Evolutionary conservation across 345 rosid species (phyloP).

Genomic region (Eucalyptus caleyi): DNA sequence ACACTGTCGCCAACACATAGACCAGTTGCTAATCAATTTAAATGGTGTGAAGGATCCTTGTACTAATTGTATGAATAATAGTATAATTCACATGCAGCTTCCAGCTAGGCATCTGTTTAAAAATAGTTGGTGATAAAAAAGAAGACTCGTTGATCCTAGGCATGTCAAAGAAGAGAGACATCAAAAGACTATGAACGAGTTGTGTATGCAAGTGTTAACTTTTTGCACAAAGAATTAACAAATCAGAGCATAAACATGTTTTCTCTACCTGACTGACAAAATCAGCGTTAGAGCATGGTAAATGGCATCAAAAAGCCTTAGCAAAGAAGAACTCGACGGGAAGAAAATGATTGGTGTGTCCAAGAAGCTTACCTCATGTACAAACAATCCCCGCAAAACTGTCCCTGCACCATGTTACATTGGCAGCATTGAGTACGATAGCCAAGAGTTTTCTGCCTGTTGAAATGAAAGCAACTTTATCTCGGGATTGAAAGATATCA

Average conservation of each 20-base stretch:
- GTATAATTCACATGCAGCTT: neutral
- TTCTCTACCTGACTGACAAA: neutral
- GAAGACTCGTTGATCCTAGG: neutral
- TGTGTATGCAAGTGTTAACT: neutral
- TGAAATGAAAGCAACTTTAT: neutral
- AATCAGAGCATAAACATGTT: neutral
- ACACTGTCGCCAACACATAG: neutral
- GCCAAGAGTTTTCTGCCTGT: slow-evolving; percentile 96
- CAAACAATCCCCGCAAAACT: slow-evolving; percentile 94
- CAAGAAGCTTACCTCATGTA: slow-evolving; percentile 54
- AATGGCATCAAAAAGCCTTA: neutral
- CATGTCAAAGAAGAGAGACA: neutral
- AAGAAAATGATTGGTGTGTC: neutral
- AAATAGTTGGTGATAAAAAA: neutral
- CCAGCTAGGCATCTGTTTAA: neutral
- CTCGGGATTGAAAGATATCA: neutral
- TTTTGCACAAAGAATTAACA: neutral
- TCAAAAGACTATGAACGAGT: neutral
- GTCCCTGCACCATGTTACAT: slow-evolving; percentile 63
- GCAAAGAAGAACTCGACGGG: neutral
- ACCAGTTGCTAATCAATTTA: neutral
- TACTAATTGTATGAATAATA: neutral
- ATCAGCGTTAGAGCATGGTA: neutral
- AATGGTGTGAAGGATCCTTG: neutral
- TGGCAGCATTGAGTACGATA: slow-evolving; percentile 59